These are phyloP conservation scores for Eucalyptus sp. DNA, from an alignment of 345 rosid species.

Conservation along the genomic window DNA sequence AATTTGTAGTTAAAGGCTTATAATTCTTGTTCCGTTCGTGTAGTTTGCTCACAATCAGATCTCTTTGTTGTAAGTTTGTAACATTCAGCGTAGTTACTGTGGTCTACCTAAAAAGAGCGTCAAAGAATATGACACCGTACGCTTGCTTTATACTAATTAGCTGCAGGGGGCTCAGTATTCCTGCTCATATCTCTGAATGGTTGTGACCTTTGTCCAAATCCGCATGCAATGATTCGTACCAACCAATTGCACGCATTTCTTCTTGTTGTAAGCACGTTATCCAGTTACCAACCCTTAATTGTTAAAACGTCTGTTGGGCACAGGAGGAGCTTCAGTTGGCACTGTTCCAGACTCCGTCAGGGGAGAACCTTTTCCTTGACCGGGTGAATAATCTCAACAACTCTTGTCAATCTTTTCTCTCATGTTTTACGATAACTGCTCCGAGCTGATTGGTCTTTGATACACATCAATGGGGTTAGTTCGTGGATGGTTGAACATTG, in stretches of 20 bases:
- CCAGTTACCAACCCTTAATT: not conserved
- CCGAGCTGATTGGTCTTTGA: not conserved
- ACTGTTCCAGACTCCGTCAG: slow-evolving; percentile 36
- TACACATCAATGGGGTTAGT: not conserved
- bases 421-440: not conserved
- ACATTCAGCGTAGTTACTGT: not conserved
- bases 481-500: not conserved
- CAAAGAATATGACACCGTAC: not conserved
- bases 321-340: slow-evolving; percentile 91
- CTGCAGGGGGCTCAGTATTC: not conserved
- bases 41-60: not conserved
- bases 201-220: not conserved
- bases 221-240: not conserved
- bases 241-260: not conserved
- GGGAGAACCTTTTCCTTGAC: slow-evolving; percentile 80
- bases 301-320: not conserved
- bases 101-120: not conserved
- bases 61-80: not conserved
- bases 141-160: not conserved
- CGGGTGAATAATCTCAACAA: slow-evolving; percentile 36
- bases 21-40: not conserved
- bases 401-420: not conserved
- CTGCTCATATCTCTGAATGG: not conserved
- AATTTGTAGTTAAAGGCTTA: not conserved
- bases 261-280: not conserved